These are phyloP conservation scores for Lentinula aciculospora DNA, from an alignment of 768 basidiomycete species.

Conservation along the genomic window DNA sequence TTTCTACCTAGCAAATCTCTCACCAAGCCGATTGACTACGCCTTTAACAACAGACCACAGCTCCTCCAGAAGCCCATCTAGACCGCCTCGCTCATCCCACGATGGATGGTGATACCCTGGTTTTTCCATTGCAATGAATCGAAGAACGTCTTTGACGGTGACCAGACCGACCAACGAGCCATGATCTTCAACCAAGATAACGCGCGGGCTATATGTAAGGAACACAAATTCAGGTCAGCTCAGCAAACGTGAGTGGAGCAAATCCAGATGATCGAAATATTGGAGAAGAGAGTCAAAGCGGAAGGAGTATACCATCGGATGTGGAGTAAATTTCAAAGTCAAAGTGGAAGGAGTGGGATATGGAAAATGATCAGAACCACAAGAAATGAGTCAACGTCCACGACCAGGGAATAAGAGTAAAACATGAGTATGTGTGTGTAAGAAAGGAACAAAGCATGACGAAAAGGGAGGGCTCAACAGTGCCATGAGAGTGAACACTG, in stretches of 20 bases:
- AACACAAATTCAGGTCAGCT: no score
- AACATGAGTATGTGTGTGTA: not conserved
- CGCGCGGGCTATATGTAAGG: constrained; percentile 63
- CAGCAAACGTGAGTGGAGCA: not conserved
- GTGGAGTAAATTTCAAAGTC: no score
- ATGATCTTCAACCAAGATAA: constrained; percentile 90
- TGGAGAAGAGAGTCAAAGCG: not conserved
- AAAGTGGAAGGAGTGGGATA: no score
- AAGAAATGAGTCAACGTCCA: not conserved
- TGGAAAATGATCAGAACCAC: not conserved
- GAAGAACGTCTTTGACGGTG: constrained; percentile 93
- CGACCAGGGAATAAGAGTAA: not conserved
- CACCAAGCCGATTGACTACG: constrained; percentile 11
- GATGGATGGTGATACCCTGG: constrained; percentile 41
- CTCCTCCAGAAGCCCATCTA: constrained; percentile 60
- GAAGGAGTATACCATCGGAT: not conserved
- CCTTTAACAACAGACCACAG: constrained; percentile 50
- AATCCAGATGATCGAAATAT: not conserved
- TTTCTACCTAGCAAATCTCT: constrained; percentile 10
- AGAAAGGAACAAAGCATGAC: not conserved
- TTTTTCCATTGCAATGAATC: constrained; percentile 67
- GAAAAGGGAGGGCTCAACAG: not conserved
- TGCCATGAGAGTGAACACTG: no score
- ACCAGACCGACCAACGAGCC: constrained; percentile 81
- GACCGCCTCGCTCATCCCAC: constrained; percentile 60